Conservation (phyloP, 805 yeast species). For the Alloascoidea africana region DNA sequence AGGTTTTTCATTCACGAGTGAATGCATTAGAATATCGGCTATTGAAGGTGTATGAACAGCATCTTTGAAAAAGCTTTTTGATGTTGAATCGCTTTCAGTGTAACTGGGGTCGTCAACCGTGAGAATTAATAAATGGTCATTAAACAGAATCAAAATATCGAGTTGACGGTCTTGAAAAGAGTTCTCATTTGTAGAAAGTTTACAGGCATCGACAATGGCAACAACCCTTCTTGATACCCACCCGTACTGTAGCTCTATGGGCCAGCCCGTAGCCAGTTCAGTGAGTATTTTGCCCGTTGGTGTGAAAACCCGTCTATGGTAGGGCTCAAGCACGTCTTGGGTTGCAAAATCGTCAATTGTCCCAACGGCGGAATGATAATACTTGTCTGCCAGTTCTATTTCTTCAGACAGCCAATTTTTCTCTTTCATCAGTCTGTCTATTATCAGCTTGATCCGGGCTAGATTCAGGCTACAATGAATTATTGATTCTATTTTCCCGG, state of each 20-base stretch:
- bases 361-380: constrained; percentile 37
- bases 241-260: constrained; percentile 69
- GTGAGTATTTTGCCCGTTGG: constrained; percentile 84
- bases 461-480: constrained; percentile 60
- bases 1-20: constrained; percentile 75
- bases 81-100: constrained; percentile 8
- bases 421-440: constrained; percentile 41
- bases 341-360: constrained; percentile 76
- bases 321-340: constrained; percentile 27
- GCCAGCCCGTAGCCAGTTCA: constrained; percentile 81
- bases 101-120: constrained; percentile 32
- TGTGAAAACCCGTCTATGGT: constrained; percentile 60
- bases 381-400: constrained; percentile 19
- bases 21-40: constrained; percentile 79
- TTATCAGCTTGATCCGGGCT: constrained; percentile 50
- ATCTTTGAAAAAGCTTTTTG: too few relatives aligned
- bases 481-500: constrained; percentile 40
- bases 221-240: constrained; percentile 83
- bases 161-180: constrained; percentile 13
- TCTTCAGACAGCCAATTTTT: constrained; percentile 26
- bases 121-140: constrained; percentile 62
- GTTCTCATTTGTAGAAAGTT: constrained; percentile 14
- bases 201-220: constrained; percentile 42
- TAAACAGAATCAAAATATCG: constrained; percentile 61
- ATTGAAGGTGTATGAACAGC: constrained; percentile 40